phyloP scores from a whole-genome alignment of 805 yeast genomes.

The Nakazawaea wickerhamii region DNA sequence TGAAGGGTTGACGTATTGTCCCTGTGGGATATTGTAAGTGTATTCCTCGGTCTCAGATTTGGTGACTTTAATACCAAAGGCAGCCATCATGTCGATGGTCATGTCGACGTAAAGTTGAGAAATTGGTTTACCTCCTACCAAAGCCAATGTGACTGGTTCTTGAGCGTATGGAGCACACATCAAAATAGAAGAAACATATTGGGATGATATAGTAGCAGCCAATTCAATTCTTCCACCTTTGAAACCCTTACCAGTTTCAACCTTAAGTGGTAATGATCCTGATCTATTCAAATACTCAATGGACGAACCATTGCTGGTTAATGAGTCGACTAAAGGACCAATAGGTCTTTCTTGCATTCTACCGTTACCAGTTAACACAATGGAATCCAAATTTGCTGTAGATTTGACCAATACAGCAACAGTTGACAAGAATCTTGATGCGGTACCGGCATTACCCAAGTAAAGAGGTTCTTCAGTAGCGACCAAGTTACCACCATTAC shows the following conservation, averaged over 20 bases:
- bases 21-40: constrained; percentile 89
- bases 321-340: constrained; percentile 92
- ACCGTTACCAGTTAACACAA: constrained; percentile 84
- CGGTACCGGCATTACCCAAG: constrained; percentile 97
- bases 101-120: constrained; percentile 94
- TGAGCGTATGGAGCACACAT: constrained; percentile 98
- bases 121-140: constrained; percentile 95
- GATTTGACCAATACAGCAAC: constrained; percentile 80
- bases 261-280: constrained; percentile 83
- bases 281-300: constrained; percentile 64
- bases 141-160: constrained; percentile 77
- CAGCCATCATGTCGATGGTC: constrained; percentile 93
- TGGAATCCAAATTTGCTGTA: constrained; percentile 32
- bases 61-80: constrained; percentile 77
- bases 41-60: constrained; percentile 65
- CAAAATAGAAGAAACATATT: constrained; percentile 90
- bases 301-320: constrained; percentile 70
- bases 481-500: constrained; percentile 73
- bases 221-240: constrained; percentile 90
- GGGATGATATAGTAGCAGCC: constrained; percentile 95
- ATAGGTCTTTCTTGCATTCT: constrained; percentile 98
- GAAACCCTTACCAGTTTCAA: constrained; percentile 64
- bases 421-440: constrained; percentile 89
- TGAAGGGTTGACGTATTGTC: constrained; percentile 70
- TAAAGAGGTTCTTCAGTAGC: constrained; percentile 68